Evolutionary conservation across 495 filamentous ascomycete species (phyloP).

Genomic region (Lasiosphaeria hispida): DNA sequence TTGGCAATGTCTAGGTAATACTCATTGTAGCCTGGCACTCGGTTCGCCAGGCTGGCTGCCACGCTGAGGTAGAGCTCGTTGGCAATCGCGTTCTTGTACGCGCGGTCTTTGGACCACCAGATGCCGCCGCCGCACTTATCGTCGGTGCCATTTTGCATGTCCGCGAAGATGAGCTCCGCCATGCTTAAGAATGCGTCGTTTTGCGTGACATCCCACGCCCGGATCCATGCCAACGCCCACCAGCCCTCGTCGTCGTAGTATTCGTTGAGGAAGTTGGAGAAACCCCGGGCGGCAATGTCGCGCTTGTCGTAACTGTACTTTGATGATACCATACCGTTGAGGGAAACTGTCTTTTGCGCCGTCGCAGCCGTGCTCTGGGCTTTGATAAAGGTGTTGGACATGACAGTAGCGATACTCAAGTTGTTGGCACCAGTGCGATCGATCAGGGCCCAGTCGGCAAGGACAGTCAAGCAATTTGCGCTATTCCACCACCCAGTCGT

Average conservation of each 20-base stretch:
- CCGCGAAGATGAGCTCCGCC: slow-evolving; percentile 59
- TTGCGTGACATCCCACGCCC: slow-evolving; percentile 60
- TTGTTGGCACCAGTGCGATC: slow-evolving; percentile 25
- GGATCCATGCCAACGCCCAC: slow-evolving; percentile 69
- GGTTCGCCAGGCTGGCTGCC: slow-evolving; percentile 71
- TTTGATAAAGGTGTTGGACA: slow-evolving; percentile 42
- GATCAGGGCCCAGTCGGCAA: slow-evolving; percentile 59
- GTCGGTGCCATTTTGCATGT: slow-evolving; percentile 58
- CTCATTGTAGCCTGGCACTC: slow-evolving; percentile 45
- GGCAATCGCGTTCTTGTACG: slow-evolving; percentile 67
- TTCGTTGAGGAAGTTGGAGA: slow-evolving; percentile 56
- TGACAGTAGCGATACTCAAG: slow-evolving; percentile 36
- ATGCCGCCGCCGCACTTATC: slow-evolving; percentile 62
- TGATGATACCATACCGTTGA: slow-evolving; percentile 31
- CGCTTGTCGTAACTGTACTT: slow-evolving; percentile 27
- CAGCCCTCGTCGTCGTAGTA: slow-evolving; percentile 72
- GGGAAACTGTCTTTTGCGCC: slow-evolving; percentile 31
- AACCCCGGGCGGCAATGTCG: slow-evolving; percentile 28
- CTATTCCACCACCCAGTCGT: slow-evolving; percentile 75
- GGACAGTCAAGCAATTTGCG: slow-evolving; percentile 63
- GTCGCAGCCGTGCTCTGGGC: slow-evolving; percentile 36
- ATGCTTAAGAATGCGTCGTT: slow-evolving; percentile 52
- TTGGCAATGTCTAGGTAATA: slow-evolving; percentile 58
- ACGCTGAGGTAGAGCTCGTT: slow-evolving; percentile 73
- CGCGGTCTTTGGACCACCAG: slow-evolving; percentile 63